Evolutionary conservation across 768 basidiomycete species (phyloP), one percentile per base, ranked within the genome.

Genomic region (Multifurca ochricompacta): DNA sequence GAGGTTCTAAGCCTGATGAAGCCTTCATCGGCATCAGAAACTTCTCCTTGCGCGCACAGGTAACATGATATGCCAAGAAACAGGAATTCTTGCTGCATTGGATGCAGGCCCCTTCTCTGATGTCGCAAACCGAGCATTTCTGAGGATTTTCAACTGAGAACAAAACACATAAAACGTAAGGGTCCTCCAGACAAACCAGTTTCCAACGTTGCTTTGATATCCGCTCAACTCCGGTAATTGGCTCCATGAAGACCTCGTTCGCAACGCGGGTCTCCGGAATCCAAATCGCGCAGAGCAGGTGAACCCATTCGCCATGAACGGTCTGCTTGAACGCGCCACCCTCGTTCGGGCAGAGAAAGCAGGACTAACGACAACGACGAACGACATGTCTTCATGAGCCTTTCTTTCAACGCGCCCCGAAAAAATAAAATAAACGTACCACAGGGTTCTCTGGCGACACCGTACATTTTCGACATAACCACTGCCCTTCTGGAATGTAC

Each of bases 301-400:
- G 96, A 0, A 93, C 88, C 96, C 96, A 99, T 57, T 91, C 86
- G 0, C 91, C 92, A 28, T 84, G 76, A 0, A 82, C 77, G 0
- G 96, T 97, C 69, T 99, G 96, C 67, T 99, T 99, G 77, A 98
- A 99, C 0, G 96, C 96, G 18, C 96, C 96, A 5, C 90, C 94
- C 70, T 97, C 91, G 56, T 90, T 91, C 0, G 96, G 96, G 65
- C 96, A 99, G 43, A 98, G 76, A n/a, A 92, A 76, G 67, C 96
- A 99, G 16, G 85, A 83, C 93, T 97, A 64, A n/a, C n/a, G n/a
- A n/a, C n/a, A n/a, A n/a, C n/a, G n/a, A n/a, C n/a, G n/a, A n/a
- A n/a, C n/a, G n/a, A n/a, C n/a, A n/a, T n/a, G n/a, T n/a, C n/a
- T n/a, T n/a, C n/a, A n/a, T n/a, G n/a, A n/a, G n/a, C n/a, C n/a